Percentiles rank a stretch among this genome's conserved stretches.
phyloP scores from a whole-genome alignment of 768 basidiomycete species.

The Kwoniella dendrophila region DNA sequence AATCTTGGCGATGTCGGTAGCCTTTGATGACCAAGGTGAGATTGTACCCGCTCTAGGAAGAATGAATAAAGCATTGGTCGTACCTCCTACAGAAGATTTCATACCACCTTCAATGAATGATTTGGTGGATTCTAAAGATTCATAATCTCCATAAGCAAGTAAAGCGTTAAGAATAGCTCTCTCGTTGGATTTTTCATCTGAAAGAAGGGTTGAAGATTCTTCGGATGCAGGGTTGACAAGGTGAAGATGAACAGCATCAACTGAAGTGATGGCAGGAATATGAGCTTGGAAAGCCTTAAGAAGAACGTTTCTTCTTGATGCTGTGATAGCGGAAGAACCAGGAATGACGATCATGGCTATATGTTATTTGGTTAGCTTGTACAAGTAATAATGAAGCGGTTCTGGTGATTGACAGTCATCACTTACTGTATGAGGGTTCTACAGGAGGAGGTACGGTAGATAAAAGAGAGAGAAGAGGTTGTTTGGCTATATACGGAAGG shows the following conservation, averaged over 20 bases:
- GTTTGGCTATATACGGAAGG: neutral
- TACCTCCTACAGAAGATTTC: conserved; percentile 52
- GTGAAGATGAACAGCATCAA: conserved; percentile 86
- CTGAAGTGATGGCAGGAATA: conserved; percentile 63
- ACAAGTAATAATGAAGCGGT: neutral
- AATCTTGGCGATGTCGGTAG: conserved; percentile 87
- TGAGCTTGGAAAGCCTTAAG: conserved; percentile 64
- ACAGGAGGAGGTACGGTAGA: neutral
- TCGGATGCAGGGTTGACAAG: conserved; percentile 68
- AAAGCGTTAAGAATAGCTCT: conserved; percentile 68
- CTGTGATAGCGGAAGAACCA: conserved; percentile 76
- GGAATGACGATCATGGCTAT: conserved; percentile 71
- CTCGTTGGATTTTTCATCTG: conserved; percentile 58
- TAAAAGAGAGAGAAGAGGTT: neutral
- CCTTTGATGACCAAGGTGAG: conserved; percentile 99
- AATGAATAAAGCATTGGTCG: conserved; percentile 64
- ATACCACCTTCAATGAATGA: conserved; percentile 49
- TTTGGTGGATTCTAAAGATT: conserved; percentile 41
- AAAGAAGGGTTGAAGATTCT: conserved; percentile 61
- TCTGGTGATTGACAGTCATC: neutral
- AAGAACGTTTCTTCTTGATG: conserved; percentile 69
- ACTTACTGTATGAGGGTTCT: conserved; percentile 1
- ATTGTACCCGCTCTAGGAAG: conserved; percentile 85
- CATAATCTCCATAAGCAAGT: conserved; percentile 81
- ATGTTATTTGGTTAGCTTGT: neutral